Conservation (phyloP, 108 stramenopile species). For the Seminavis robusta region DNA sequence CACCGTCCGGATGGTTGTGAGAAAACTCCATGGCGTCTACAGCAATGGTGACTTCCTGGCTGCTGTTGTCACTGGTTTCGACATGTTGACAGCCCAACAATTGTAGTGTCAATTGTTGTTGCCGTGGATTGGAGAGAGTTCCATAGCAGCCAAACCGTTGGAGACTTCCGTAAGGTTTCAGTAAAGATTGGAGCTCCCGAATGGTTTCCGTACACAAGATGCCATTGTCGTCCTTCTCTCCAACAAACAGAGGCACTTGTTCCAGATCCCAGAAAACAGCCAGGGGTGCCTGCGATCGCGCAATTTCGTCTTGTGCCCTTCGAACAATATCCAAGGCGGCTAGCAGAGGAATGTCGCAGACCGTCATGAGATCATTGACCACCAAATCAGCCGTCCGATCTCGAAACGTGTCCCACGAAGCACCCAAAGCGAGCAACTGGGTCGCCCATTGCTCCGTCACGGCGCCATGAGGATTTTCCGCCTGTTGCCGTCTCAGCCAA, state of each 20-base stretch:
- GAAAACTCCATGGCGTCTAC: conserved; percentile 37
- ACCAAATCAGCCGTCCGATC: conserved; percentile 4
- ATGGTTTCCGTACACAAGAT: not conserved
- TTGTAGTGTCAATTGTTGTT: conserved; percentile 27
- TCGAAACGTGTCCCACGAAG: conserved; percentile 34
- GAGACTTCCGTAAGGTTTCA: conserved; percentile 12
- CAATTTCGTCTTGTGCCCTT: conserved; percentile 1
- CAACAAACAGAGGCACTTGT: conserved; percentile 25
- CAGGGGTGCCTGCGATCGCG: not conserved
- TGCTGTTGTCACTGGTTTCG: conserved; percentile 17
- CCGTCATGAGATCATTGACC: conserved; percentile 10
- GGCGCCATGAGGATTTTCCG: no score
- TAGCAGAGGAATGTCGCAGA: conserved; percentile 25
- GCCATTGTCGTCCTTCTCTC: conserved; percentile 8
- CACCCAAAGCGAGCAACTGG: conserved; percentile 11
- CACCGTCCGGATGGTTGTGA: conserved; percentile 19
- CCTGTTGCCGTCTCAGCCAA: no score
- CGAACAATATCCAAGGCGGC: conserved; percentile 24
- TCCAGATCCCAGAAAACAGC: conserved; percentile 39
- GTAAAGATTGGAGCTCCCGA: conserved; percentile 10
- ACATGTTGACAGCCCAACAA: conserved; percentile 25
- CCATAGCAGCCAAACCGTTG: conserved; percentile 28
- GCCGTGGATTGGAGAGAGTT: conserved; percentile 11
- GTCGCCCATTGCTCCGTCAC: conserved; percentile 16
- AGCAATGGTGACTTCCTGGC: conserved; percentile 36